Conservation (phyloP, 1,139 yeast species). For the Komagataea norvegica region DNA sequence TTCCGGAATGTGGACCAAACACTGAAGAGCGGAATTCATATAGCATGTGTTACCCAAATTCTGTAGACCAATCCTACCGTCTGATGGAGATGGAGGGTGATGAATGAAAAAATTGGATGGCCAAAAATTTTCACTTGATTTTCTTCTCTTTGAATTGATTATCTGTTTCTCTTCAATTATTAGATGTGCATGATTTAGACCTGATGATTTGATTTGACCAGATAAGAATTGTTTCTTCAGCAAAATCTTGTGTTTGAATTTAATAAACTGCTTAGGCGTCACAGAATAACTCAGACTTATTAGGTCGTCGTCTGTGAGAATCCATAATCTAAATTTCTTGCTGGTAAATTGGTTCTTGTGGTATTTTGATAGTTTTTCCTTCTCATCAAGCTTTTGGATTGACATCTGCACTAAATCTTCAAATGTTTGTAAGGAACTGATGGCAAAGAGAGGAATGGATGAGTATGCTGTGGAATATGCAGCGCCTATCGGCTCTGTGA, state of each 20-base stretch:
- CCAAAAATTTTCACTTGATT: constrained; percentile 30
- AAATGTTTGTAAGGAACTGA: constrained; percentile 18
- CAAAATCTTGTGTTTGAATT: constrained; percentile 21
- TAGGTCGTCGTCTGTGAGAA: constrained; percentile 23
- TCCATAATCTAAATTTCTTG: constrained; percentile 30
- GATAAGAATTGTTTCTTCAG: constrained; percentile 23
- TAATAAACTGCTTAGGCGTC: constrained; percentile 27
- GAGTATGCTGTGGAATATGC: constrained; percentile 14
- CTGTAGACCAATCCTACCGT: constrained; percentile 60
- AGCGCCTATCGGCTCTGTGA: constrained; percentile 21
- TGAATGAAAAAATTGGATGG: constrained; percentile 31
- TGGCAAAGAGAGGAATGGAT: constrained; percentile 25
- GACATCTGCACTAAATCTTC: constrained; percentile 20
- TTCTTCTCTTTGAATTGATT: neutral
- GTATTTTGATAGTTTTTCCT: constrained; percentile 22
- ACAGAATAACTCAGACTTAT: constrained; percentile 24
- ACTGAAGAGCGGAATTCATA: constrained; percentile 95
- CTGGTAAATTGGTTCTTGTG: constrained; percentile 3
- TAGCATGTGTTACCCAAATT: constrained; percentile 94
- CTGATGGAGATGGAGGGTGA: constrained; percentile 30
- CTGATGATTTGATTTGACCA: constrained; percentile 22
- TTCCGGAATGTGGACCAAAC: constrained; percentile 84
- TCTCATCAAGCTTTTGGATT: constrained; percentile 16
- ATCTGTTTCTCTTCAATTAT: constrained; percentile 29
- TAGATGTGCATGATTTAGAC: constrained; percentile 25